Percentiles rank a stretch among this genome's conserved stretches.
These are phyloP conservation scores for Clausena lansium DNA, from an alignment of 345 rosid genomes.

Conservation along the genomic window DNA sequence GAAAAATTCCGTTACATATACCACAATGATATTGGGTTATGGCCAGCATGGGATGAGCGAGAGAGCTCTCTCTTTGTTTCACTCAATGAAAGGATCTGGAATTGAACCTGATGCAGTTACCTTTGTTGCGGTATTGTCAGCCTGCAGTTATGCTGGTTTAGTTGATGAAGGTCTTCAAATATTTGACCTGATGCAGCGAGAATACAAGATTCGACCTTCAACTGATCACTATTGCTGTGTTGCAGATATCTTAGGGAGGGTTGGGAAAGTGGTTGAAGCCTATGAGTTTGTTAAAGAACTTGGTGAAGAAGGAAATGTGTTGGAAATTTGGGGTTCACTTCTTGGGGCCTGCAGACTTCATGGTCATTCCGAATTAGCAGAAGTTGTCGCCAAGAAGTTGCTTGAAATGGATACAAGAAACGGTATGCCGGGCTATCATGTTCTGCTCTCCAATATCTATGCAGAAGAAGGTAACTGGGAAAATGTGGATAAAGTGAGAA, in stretches of 20 bases:
- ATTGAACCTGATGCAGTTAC: slow-evolving; percentile 68
- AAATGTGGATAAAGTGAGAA: slow-evolving; percentile 66
- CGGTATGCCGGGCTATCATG: slow-evolving; percentile 58
- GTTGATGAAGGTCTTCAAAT: slow-evolving; percentile 76
- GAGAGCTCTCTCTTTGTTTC: slow-evolving; percentile 72
- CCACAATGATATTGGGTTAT: slow-evolving; percentile 76
- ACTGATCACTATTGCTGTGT: slow-evolving; percentile 78
- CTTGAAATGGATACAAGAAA: slow-evolving; percentile 41
- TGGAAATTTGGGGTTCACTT: slow-evolving; percentile 86
- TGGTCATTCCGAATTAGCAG: slow-evolving; percentile 59
- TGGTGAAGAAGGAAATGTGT: slow-evolving; percentile 62
- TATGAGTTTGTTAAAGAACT: slow-evolving; percentile 61
- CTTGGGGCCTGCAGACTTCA: slow-evolving; percentile 80
- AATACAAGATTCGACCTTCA: slow-evolving; percentile 57
- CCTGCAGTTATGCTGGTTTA: slow-evolving; percentile 78
- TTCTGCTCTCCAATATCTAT: slow-evolving; percentile 82
- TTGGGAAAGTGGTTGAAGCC: slow-evolving; percentile 79
- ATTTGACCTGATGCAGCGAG: slow-evolving; percentile 57
- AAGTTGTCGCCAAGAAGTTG: slow-evolving; percentile 55
- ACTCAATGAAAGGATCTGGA: slow-evolving; percentile 49
- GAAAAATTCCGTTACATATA: slow-evolving; percentile 77
- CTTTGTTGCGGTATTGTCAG: slow-evolving; percentile 75
- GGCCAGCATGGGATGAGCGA: slow-evolving; percentile 89
- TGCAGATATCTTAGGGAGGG: slow-evolving; percentile 85
- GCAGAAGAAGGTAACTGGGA: slow-evolving; percentile 80